These are phyloP conservation scores for Paecilomyces dactylethromorphus DNA, from an alignment of 2,329 filamentous ascomycete genomes.

Conservation along the genomic window DNA sequence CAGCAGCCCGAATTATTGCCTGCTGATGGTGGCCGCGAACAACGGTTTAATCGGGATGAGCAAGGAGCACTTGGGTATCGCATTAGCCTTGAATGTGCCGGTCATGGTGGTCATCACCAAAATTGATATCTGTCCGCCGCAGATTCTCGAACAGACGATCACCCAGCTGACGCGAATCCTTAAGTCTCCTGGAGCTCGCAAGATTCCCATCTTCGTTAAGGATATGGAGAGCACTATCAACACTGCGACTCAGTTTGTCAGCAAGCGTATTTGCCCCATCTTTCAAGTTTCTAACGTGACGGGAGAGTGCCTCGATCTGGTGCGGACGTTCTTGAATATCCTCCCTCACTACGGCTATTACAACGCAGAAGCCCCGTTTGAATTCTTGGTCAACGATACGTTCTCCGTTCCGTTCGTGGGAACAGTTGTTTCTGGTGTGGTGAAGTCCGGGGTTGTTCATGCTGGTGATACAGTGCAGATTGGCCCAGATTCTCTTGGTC, in stretches of 20 bases:
- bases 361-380: slow-evolving; percentile 78
- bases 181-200: slow-evolving; percentile 85
- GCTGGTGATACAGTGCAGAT: slow-evolving; percentile 84
- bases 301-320: slow-evolving; percentile 80
- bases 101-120: slow-evolving; percentile 98
- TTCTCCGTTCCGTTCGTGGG: slow-evolving; percentile 97
- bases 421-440: slow-evolving; percentile 89
- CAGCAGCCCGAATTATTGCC: slow-evolving; percentile 92
- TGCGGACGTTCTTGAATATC: slow-evolving; percentile 90
- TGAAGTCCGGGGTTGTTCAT: slow-evolving; percentile 81
- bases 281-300: slow-evolving; percentile 99
- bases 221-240: slow-evolving; percentile 86
- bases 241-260: slow-evolving; percentile 93
- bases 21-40: slow-evolving; percentile 97
- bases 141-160: slow-evolving; percentile 90
- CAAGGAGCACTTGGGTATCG: slow-evolving; percentile 94
- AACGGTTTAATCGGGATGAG: slow-evolving; percentile 97
- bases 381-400: slow-evolving; percentile 94
- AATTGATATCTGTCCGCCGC: slow-evolving; percentile 94
- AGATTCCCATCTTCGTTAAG: slow-evolving; percentile 95
- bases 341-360: slow-evolving; percentile 92
- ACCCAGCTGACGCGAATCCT: slow-evolving; percentile 87
- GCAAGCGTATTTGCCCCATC: slow-evolving; percentile 88
- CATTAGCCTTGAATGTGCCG: slow-evolving; percentile 87
- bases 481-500: slow-evolving; percentile 82